Evolutionary conservation across 192 early-diverging fungal species (phyloP).

Genomic region (Gamsiella multidivaricata): DNA sequence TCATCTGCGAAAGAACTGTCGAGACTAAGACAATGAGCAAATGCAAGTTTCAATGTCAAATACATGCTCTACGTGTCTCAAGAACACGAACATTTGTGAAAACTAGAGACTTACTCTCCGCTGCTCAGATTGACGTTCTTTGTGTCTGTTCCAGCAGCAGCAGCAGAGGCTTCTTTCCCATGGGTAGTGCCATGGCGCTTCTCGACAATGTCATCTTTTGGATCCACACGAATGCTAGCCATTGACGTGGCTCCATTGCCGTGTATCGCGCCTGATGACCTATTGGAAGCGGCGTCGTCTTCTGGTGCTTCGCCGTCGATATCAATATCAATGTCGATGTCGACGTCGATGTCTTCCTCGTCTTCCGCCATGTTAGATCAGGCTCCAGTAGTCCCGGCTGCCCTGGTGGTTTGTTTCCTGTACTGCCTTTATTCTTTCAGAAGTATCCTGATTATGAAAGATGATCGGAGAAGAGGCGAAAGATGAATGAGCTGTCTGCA

Average conservation of each 20-base stretch:
- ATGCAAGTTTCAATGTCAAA: no score
- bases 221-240: no score
- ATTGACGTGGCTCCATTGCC: no score
- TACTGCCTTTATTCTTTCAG: background rate
- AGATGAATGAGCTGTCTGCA: background rate
- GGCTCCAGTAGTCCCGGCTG: background rate
- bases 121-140: background rate
- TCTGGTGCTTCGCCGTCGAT: conserved; percentile 45
- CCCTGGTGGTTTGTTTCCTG: background rate
- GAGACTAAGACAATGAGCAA: background rate
- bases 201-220: no score
- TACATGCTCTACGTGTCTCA: no score
- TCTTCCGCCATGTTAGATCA: conserved; percentile 35
- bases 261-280: no score
- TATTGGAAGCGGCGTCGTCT: background rate
- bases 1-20: conserved; percentile 18
- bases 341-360: conserved; percentile 36
- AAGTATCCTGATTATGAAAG: no score
- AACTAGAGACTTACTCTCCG: background rate
- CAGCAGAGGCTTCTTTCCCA: background rate
- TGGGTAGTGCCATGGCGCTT: no score
- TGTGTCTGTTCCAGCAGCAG: background rate
- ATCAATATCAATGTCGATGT: conserved; percentile 43
- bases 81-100: no score
- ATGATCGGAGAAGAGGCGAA: no score